phyloP scores from a whole-genome alignment of 805 yeast genomes.

The Ogataea corticis region DNA sequence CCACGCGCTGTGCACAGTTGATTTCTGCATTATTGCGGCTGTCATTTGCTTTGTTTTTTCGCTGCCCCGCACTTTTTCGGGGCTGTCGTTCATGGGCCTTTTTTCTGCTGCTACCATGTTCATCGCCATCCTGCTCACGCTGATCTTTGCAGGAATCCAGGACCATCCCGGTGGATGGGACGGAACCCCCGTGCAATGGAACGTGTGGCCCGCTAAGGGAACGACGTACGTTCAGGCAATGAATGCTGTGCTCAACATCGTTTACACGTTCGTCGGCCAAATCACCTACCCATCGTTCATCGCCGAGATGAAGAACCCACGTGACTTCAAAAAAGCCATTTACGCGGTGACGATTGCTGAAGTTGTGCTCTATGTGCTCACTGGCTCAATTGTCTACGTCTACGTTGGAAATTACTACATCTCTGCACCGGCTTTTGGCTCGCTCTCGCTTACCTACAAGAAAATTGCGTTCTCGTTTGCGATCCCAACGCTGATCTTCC shows the following conservation, averaged over 20 bases:
- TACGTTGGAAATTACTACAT: slow-evolving; percentile 56
- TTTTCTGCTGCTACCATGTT: slow-evolving; percentile 60
- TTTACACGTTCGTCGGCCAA: slow-evolving; percentile 65
- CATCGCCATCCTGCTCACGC: slow-evolving; percentile 51
- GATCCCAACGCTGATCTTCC: slow-evolving; percentile 55
- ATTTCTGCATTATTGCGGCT: slow-evolving; percentile 49
- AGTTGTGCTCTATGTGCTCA: slow-evolving; percentile 48
- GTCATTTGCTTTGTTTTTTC: slow-evolving; percentile 52
- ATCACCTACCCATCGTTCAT: slow-evolving; percentile 64
- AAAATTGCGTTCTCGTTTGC: slow-evolving; percentile 62
- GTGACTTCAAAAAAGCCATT: slow-evolving; percentile 57
- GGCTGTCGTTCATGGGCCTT: slow-evolving; percentile 50
- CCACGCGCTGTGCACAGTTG: slow-evolving; percentile 52
- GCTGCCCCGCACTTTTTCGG: slow-evolving; percentile 56
- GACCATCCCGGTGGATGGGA: slow-evolving; percentile 45
- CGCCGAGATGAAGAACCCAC: slow-evolving; percentile 57
- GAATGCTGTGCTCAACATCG: slow-evolving; percentile 59
- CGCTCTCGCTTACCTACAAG: slow-evolving; percentile 46
- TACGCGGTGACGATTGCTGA: slow-evolving; percentile 52
- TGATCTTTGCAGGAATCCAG: slow-evolving; percentile 55
- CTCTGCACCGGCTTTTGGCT: slow-evolving; percentile 62
- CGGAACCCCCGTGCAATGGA: slow-evolving; percentile 42
- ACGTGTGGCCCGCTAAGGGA: slow-evolving; percentile 51
- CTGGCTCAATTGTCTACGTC: slow-evolving; percentile 60
- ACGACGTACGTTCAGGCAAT: slow-evolving; percentile 55